These are phyloP conservation scores for Erysimum cheiri DNA, from an alignment of 441 rosid species.

Conservation along the genomic window DNA sequence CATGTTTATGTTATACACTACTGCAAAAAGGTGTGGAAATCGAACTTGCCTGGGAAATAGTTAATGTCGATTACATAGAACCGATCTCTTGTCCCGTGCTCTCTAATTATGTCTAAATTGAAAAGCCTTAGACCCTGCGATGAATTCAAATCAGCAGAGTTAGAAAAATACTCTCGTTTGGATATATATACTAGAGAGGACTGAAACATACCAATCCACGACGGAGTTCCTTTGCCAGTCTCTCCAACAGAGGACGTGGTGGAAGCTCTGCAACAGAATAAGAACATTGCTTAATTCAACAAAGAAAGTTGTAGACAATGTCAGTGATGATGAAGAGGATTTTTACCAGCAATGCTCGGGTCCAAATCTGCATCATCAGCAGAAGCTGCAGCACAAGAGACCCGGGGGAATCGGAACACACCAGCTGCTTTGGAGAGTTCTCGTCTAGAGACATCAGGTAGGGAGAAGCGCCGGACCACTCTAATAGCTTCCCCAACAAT, in stretches of 20 bases:
- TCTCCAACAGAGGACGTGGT: conserved; percentile 76
- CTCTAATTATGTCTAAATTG: conserved; percentile 65
- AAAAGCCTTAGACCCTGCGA: conserved; percentile 59
- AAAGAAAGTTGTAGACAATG: not conserved
- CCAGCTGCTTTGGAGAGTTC: conserved; percentile 68
- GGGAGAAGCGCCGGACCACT: conserved; percentile 67
- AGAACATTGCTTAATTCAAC: not conserved
- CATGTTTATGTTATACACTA: not conserved
- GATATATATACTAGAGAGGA: not conserved
- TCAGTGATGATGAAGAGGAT: not conserved
- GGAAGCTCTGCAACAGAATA: conserved; percentile 70
- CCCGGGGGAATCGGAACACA: conserved; percentile 75
- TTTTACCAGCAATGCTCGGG: conserved; percentile 72
- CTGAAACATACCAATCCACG: conserved; percentile 56
- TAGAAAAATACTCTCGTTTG: not conserved
- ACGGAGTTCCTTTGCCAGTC: conserved; percentile 80
- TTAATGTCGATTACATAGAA: conserved; percentile 69
- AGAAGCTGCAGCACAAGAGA: conserved; percentile 89
- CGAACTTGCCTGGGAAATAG: conserved; percentile 58
- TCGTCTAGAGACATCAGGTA: conserved; percentile 60
- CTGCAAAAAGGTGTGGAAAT: not conserved
- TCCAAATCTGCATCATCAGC: conserved; percentile 90
- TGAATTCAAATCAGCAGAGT: conserved; percentile 3
- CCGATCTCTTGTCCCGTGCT: conserved; percentile 60
- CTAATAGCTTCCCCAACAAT: conserved; percentile 70